Percentiles rank a stretch among this genome's conserved stretches.
These are phyloP conservation scores for Cochliopodium minus DNA, from an alignment of 208 protist genomes.

Conservation along the genomic window DNA sequence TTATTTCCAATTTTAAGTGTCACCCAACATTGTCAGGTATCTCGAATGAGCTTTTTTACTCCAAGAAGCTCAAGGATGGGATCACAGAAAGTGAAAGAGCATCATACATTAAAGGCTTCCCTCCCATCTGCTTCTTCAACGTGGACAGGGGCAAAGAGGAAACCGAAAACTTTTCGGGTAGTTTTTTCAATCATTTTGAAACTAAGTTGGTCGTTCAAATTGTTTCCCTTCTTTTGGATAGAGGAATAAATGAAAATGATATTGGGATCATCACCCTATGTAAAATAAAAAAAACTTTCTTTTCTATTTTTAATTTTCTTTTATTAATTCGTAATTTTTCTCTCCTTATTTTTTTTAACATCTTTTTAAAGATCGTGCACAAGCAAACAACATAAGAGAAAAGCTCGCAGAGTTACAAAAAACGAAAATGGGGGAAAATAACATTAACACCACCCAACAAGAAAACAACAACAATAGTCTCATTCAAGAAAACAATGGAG, in stretches of 20 bases:
- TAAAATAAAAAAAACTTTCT: constrained; percentile 4
- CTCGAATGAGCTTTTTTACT: constrained; percentile 37
- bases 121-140: constrained; percentile 19
- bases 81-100: constrained; percentile 14
- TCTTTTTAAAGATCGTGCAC: no score
- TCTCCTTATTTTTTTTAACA: no score
- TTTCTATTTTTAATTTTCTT: no score
- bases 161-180: neutral
- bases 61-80: constrained; percentile 23
- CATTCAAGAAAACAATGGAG: no score
- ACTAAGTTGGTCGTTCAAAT: constrained; percentile 16
- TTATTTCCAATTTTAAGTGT: constrained; percentile 15
- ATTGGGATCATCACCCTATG: constrained; percentile 39
- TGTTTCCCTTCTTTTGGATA: constrained; percentile 18
- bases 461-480: no score
- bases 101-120: constrained; percentile 13
- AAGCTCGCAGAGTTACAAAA: no score
- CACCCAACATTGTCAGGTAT: constrained; percentile 32
- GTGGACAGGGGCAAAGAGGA: constrained; percentile 8
- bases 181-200: constrained; percentile 28
- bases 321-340: no score
- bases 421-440: neutral
- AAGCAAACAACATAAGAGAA: no score
- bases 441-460: no score
- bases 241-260: constrained; percentile 13